These are phyloP conservation scores for Populus pruinosa DNA, from an alignment of 345 rosid genomes.

Conservation along the genomic window DNA sequence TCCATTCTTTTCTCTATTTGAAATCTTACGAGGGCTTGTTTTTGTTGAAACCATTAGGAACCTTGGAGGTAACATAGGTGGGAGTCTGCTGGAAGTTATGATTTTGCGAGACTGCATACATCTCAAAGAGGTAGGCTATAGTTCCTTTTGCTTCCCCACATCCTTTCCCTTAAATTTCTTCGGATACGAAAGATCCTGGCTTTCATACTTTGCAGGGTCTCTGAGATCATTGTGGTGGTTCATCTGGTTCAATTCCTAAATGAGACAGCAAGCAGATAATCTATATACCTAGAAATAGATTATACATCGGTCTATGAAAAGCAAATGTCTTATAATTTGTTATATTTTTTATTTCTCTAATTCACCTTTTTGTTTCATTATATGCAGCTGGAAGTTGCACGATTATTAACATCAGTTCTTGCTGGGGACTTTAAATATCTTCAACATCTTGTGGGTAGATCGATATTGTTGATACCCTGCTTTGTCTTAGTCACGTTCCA, in stretches of 20 bases:
- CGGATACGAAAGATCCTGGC: background rate
- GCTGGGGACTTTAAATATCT: constrained; percentile 69
- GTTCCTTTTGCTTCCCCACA: background rate
- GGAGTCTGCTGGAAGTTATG: constrained; percentile 58
- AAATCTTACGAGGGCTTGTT: background rate
- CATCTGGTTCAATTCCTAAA: background rate
- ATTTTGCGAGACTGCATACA: constrained; percentile 74
- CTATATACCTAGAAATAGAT: background rate
- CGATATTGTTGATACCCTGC: constrained; percentile 8
- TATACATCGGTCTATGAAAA: background rate
- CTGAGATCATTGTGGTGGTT: background rate
- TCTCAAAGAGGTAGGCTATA: constrained; percentile 57
- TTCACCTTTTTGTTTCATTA: constrained; percentile 1
- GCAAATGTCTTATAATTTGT: background rate
- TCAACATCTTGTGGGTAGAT: constrained; percentile 55
- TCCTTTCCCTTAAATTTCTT: background rate
- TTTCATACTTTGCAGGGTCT: background rate
- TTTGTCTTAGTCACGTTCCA: background rate
- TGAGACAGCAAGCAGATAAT: background rate
- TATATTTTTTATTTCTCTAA: background rate
- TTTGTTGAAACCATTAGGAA: constrained; percentile 34
- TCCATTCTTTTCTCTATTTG: constrained; percentile 2
- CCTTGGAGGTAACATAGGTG: constrained; percentile 52
- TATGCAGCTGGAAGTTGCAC: constrained; percentile 66
- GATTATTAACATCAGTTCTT: constrained; percentile 53